Conservation (phyloP, 495 filamentous ascomycete species). For the Penicillium maclennaniae region DNA sequence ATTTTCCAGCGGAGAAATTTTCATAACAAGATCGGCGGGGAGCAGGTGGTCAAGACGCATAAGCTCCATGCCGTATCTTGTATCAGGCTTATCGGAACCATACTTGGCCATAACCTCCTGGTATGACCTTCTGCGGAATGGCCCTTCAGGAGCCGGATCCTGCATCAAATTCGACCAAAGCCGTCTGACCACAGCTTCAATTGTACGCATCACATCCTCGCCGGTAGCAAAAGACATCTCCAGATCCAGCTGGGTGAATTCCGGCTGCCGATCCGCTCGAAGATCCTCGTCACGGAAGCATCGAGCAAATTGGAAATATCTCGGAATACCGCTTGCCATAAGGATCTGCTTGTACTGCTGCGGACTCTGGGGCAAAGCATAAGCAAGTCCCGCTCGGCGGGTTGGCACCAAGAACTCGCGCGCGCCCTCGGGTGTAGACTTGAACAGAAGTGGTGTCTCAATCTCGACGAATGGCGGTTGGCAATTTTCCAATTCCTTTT, state of each 20-base stretch:
- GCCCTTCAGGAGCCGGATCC: conserved; percentile 34
- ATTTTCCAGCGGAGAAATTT: conserved; percentile 59
- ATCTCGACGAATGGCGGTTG: conserved; percentile 64
- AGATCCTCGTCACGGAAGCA: conserved; percentile 97
- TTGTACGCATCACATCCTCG: conserved; percentile 64
- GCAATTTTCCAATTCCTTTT: conserved; percentile 45
- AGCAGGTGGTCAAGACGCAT: conserved; percentile 57
- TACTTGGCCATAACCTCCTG: conserved; percentile 73
- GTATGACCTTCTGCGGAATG: conserved; percentile 65
- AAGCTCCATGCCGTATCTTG: conserved; percentile 63
- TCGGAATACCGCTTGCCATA: conserved; percentile 80
- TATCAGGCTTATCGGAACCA: conserved; percentile 90
- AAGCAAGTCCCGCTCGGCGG: conserved; percentile 66
- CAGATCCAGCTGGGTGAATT: conserved; percentile 96
- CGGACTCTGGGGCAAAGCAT: conserved; percentile 91
- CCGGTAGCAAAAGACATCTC: conserved; percentile 83
- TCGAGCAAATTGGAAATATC: conserved; percentile 87
- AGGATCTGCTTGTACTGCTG: conserved; percentile 99
- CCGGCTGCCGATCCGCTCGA: conserved; percentile 88
- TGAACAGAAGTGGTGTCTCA: conserved; percentile 92
- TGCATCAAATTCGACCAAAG: conserved; percentile 51
- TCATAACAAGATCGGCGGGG: conserved; percentile 61
- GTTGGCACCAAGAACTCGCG: conserved; percentile 95
- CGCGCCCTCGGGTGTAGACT: conserved; percentile 94
- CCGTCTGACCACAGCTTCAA: conserved; percentile 61